Conservation (phyloP, 805 yeast genomes). For the Kluyveromyces dobzhanskii region DNA sequence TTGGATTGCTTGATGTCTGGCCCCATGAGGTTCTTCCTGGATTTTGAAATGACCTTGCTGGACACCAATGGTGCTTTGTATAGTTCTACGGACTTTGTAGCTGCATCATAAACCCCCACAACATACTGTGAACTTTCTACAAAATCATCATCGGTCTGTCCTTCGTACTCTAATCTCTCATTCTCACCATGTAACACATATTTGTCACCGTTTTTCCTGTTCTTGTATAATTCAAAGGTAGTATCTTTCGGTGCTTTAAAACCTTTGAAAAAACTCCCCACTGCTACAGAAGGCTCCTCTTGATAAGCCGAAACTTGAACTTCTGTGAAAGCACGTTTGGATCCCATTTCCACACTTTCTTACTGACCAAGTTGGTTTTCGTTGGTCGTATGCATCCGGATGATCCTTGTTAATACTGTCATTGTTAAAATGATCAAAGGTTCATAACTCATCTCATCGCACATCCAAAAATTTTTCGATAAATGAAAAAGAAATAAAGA, state of each 20-base stretch:
- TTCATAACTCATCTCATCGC: background rate
- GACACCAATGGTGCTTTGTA: constrained; percentile 55
- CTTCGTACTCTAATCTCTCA: constrained; percentile 64
- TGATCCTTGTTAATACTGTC: too few species aligned
- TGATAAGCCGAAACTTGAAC: constrained; percentile 30
- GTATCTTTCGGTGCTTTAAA: constrained; percentile 51
- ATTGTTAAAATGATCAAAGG: too few species aligned
- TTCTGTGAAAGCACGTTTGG: constrained; percentile 13
- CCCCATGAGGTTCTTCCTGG: constrained; percentile 47
- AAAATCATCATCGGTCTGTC: constrained; percentile 36
- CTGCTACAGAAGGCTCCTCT: constrained; percentile 42
- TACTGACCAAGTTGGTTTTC: too few species aligned
- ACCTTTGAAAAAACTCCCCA: constrained; percentile 79
- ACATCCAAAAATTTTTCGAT: constrained; percentile 1
- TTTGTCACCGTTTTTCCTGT: constrained; percentile 29
- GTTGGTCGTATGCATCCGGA: too few species aligned
- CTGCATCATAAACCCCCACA: constrained; percentile 70
- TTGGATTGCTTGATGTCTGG: constrained; percentile 56
- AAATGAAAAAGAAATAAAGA: background rate
- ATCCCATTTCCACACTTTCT: constrained; percentile 8
- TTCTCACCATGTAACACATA: constrained; percentile 71
- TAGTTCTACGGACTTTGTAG: constrained; percentile 54
- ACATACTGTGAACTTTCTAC: constrained; percentile 42
- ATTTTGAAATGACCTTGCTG: constrained; percentile 54
- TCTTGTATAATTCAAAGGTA: constrained; percentile 53